These are phyloP conservation scores for Tagetes patula DNA, from an alignment of 129 eudicot genomes.

Conservation along the genomic window DNA sequence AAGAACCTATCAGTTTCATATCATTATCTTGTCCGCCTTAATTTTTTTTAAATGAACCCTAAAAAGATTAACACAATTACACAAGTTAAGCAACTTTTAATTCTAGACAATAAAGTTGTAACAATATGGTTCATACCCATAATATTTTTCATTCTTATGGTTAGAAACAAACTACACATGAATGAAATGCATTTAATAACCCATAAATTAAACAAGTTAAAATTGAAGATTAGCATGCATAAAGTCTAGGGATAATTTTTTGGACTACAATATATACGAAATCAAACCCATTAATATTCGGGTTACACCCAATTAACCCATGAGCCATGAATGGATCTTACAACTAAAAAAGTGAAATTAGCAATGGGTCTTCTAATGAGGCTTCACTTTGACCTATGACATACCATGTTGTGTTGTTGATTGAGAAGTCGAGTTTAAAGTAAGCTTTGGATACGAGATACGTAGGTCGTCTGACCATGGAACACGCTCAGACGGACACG, in stretches of 20 bases:
- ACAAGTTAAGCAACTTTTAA: no score
- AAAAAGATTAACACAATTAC: no score
- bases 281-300: constrained; percentile 37
- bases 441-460: constrained; percentile 23
- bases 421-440: constrained; percentile 28
- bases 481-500: constrained; percentile 63
- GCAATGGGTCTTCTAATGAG: constrained; percentile 17
- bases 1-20: no score
- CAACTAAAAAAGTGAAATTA: neutral
- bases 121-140: neutral
- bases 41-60: no score
- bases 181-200: neutral
- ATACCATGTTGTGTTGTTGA: constrained; percentile 16
- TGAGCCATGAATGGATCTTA: constrained; percentile 29
- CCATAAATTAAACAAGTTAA: constrained; percentile 7
- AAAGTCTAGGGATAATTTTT: constrained; percentile 16
- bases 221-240: constrained; percentile 17
- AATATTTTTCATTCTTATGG: neutral
- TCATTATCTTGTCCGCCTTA: no score
- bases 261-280: constrained; percentile 35
- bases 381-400: constrained; percentile 14
- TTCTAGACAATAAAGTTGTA: no score
- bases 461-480: constrained; percentile 58
- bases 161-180: neutral
- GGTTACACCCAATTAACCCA: constrained; percentile 23